Percentiles rank a stretch among this genome's conserved stretches.
Evolutionary conservation across 2,329 filamentous ascomycete genomes (phyloP).

Genomic region (Aureobasidium sp.): DNA sequence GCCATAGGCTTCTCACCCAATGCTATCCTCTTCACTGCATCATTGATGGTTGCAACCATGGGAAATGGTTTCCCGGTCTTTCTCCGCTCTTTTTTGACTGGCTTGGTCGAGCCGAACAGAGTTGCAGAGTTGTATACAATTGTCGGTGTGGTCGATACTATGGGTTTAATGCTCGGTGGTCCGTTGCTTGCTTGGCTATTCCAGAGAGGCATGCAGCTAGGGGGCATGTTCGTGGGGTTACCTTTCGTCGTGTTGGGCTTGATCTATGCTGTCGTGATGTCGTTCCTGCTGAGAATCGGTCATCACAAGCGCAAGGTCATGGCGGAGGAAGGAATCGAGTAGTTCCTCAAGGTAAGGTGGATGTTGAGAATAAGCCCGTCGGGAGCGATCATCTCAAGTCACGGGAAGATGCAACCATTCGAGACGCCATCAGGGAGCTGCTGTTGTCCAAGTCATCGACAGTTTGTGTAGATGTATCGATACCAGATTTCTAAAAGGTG

Average conservation of each 20-base stretch:
- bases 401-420: no score
- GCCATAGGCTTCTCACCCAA: conserved; percentile 24
- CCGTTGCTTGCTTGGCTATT: conserved; percentile 42
- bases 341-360: neutral
- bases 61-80: conserved; percentile 38
- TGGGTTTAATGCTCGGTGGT: conserved; percentile 39
- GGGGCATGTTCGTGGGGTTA: conserved; percentile 42
- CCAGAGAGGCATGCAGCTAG: conserved; percentile 36
- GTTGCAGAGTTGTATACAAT: conserved; percentile 47
- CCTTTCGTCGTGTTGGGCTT: conserved; percentile 35
- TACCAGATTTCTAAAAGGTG: no score
- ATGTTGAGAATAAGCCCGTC: no score
- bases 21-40: conserved; percentile 20
- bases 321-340: neutral
- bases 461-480: no score
- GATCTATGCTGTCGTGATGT: conserved; percentile 18
- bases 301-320: neutral
- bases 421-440: no score
- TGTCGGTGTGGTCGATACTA: conserved; percentile 42
- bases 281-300: neutral
- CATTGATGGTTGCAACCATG: conserved; percentile 38
- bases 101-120: conserved; percentile 45
- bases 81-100: conserved; percentile 43
- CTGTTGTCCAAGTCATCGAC: no score
- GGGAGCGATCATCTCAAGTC: no score